A percentile compares a stretch with the other conserved stretches of the same genome.
Evolutionary conservation across 2,329 filamentous ascomycete genomes (phyloP).

Genomic region (Monilinia vaccinii-corymbosi): DNA sequence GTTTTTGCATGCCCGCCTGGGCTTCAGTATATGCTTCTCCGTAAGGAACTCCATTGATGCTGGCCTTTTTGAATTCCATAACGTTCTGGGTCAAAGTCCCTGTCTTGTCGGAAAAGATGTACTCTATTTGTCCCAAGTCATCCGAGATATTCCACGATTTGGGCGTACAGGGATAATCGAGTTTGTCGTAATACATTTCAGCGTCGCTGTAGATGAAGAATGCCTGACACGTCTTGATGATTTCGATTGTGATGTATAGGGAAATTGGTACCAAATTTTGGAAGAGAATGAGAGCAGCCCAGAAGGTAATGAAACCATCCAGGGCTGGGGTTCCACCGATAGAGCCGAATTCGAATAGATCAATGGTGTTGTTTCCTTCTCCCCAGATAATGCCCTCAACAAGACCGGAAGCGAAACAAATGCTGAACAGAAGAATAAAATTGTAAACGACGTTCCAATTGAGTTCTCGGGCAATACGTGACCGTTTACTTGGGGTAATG

Average conservation of each 20-base stretch:
- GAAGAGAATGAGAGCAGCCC: conserved; percentile 87
- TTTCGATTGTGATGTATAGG: conserved; percentile 93
- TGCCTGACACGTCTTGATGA: conserved; percentile 85
- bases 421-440: conserved; percentile 77
- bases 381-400: conserved; percentile 79
- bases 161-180: conserved; percentile 91
- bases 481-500: conserved; percentile 86
- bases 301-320: conserved; percentile 94
- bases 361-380: conserved; percentile 61
- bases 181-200: conserved; percentile 92
- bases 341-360: conserved; percentile 78
- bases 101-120: conserved; percentile 96
- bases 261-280: conserved; percentile 99
- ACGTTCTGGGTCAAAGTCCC: conserved; percentile 86
- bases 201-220: conserved; percentile 96
- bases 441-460: conserved; percentile 99
- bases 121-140: conserved; percentile 95
- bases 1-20: conserved; percentile 89
- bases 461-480: conserved; percentile 82
- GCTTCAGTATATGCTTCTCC: conserved; percentile 98
- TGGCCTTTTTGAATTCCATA: conserved; percentile 99
- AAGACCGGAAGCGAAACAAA: conserved; percentile 81
- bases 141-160: conserved; percentile 99
- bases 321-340: conserved; percentile 66
- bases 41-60: conserved; percentile 91